These are phyloP conservation scores for Heteromeles arbutifolia DNA, from an alignment of 306 rosid species.

Conservation along the genomic window DNA sequence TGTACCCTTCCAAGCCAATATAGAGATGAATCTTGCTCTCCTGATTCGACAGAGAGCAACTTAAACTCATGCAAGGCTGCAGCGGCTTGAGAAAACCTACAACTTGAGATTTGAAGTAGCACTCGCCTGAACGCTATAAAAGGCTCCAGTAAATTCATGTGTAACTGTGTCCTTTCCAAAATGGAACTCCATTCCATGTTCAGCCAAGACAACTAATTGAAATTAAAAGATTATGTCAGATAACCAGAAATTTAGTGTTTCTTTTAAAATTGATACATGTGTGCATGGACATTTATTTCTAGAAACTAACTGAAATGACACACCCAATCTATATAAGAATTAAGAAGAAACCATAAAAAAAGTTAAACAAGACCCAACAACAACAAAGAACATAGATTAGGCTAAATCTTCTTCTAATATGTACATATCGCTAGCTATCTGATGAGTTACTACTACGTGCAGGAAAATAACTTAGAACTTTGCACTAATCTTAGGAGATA, in stretches of 20 bases:
- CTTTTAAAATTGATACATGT: not conserved
- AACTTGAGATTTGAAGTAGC: conserved; percentile 70
- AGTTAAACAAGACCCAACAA: not conserved
- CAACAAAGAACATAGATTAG: not conserved
- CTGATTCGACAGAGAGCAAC: conserved; percentile 53
- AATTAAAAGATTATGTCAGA: conserved; percentile 13
- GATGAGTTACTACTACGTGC: not conserved
- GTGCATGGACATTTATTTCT: not conserved
- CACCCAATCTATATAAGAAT: not conserved
- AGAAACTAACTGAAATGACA: not conserved
- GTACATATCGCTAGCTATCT: not conserved
- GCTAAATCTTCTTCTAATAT: not conserved
- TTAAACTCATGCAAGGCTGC: conserved; percentile 84
- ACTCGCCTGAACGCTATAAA: conserved; percentile 84
- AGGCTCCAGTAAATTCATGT: conserved; percentile 87
- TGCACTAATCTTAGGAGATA: not conserved
- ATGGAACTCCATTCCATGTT: conserved; percentile 68
- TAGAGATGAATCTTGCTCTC: conserved; percentile 49
- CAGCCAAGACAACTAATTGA: conserved; percentile 62
- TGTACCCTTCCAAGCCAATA: conserved; percentile 92
- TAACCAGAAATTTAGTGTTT: not conserved
- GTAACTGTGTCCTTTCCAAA: conserved; percentile 66
- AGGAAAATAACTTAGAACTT: not conserved
- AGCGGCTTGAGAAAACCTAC: conserved; percentile 85
- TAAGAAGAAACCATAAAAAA: not conserved